Evolutionary conservation across 345 rosid genomes (phyloP).

Genomic region (Angophora floribunda): DNA sequence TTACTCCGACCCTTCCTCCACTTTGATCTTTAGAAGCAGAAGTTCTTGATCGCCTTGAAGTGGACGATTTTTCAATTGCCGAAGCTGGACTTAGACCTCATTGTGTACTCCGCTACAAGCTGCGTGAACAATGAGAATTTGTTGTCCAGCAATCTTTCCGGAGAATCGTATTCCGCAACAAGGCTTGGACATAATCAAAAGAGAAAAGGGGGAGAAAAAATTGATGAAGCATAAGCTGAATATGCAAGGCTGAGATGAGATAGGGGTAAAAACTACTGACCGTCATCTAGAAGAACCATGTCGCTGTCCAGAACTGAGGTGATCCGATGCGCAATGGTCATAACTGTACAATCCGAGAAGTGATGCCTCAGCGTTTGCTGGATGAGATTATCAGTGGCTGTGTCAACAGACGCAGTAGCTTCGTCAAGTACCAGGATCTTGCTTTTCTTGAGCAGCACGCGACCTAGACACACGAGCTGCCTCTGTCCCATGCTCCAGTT

Average conservation of each 20-base stretch:
- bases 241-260: neutral
- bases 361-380: constrained; percentile 66
- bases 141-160: constrained; percentile 3
- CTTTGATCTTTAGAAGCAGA: neutral
- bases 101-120: constrained; percentile 4
- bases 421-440: constrained; percentile 81
- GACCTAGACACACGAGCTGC: constrained; percentile 77
- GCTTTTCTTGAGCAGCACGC: constrained; percentile 75
- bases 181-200: neutral
- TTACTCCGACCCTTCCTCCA: neutral
- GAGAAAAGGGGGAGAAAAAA: neutral
- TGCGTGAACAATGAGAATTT: constrained; percentile 1
- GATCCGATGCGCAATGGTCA: constrained; percentile 85
- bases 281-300: constrained; percentile 63
- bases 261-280: constrained; percentile 15
- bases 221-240: neutral
- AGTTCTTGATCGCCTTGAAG: neutral
- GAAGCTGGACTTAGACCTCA: neutral
- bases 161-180: constrained; percentile 2
- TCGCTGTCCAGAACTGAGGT: constrained; percentile 86
- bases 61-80: neutral
- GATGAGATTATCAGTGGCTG: constrained; percentile 76
- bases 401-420: constrained; percentile 92
- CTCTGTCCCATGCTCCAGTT: constrained; percentile 98
- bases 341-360: constrained; percentile 56